Percentiles rank a stretch among this genome's conserved stretches.
Evolutionary conservation across 2,329 filamentous ascomycete genomes (phyloP).

Genomic region (Curvularia sp.): DNA sequence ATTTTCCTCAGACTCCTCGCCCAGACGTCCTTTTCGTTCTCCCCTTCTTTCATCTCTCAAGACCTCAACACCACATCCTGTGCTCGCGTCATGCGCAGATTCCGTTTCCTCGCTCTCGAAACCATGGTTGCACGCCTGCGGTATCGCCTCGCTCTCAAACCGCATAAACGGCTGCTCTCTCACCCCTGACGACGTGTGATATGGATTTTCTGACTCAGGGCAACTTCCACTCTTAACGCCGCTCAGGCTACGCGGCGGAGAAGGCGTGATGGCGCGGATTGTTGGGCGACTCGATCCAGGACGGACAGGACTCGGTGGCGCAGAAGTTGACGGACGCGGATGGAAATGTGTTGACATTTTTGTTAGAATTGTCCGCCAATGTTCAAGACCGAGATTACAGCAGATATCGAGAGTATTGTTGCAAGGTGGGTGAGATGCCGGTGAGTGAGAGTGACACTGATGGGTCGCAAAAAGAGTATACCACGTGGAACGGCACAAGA

Average conservation of each 20-base stretch:
- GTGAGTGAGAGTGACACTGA: background rate
- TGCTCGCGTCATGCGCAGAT: background rate
- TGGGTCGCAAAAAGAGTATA: conserved; percentile 1
- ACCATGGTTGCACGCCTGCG: background rate
- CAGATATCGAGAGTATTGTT: background rate
- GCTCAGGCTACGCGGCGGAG: conserved; percentile 27
- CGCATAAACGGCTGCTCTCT: background rate
- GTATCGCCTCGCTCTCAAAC: conserved; percentile 1
- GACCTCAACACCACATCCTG: no score
- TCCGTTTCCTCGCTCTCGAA: background rate
- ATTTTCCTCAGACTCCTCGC: no score
- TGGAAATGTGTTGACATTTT: conserved; percentile 14
- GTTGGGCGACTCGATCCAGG: conserved; percentile 35
- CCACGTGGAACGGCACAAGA: background rate
- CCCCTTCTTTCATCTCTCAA: no score
- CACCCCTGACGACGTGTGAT: background rate
- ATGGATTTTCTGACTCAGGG: conserved; percentile 9
- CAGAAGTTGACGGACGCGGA: conserved; percentile 21
- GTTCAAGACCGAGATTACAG: background rate
- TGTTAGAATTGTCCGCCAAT: background rate
- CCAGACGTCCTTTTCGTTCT: no score
- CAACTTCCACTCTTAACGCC: conserved; percentile 15
- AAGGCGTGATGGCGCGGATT: conserved; percentile 41
- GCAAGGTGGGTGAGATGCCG: background rate
- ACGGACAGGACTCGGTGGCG: conserved; percentile 14